Evolutionary conservation across 306 rosid species (phyloP), one percentile per base, ranked within the genome.

Genomic region (Prunus salicina): DNA sequence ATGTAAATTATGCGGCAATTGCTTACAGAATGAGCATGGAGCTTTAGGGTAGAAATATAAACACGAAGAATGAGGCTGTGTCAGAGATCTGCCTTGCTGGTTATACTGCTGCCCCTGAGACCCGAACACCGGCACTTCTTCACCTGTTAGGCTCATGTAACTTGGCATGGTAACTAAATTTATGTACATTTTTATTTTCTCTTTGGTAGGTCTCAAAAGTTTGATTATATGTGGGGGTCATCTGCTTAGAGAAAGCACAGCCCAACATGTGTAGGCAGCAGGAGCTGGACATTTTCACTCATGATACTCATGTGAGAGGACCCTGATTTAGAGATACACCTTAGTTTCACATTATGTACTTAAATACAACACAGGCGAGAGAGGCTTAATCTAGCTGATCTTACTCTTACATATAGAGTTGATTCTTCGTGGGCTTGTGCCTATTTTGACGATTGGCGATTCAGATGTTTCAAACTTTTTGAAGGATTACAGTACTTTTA

Each of bases 1-100:
- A 9, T 76, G 73, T 72, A 66, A 67, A 75, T 79, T 81, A 68
- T 77, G 74, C 79, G 82, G 86, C 77, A 85, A 68, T 74, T 80
- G 69, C 43, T 70, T 81, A 77, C 70, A 66, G 68, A 51, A 27
- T 76, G 81, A 75, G 74, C 64, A 73, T 81, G 78, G 79, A 83
- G 89, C 78, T 82, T 64, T 30, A 34, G 78, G 41, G 83, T 74
- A 78, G 74, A 82, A 67, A 63, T 78, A 56, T 70, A 77, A 52
- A 66, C 46, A 45, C 49, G 66, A 51, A 61, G 43, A 79, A 27
- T 53, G 76, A 78, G 72, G 76, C 66, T 70, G 72, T n/a, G 52
- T 19, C 43, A 10, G 57, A 64, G 51, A 22, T 49, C 30, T 12
- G 13, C 55, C 63, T 47, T 76, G 74, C 71, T 57, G 64, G 81